Evolutionary conservation across 2,329 filamentous ascomycete species (phyloP), one percentile per base, ranked within the genome.

Genomic region (Xylaria sp.): DNA sequence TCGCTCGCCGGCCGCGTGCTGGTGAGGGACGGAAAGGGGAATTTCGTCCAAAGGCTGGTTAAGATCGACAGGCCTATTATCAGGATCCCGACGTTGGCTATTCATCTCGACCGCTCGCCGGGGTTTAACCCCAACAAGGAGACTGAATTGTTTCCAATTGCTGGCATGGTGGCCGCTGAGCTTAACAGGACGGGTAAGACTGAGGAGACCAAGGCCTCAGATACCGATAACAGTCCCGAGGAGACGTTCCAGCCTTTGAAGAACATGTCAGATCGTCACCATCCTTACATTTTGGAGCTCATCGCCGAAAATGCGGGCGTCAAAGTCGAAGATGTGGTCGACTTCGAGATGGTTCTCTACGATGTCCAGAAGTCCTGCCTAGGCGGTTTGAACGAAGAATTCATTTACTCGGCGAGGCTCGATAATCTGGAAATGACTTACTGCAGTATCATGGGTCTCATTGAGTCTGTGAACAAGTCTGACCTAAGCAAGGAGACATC

Each of bases 371-470:
- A 95, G 78, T 89, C 94, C 0, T 93, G 90, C 78, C 88, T 99
- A 18, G 96, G 96, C 68, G 96, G 96, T 44, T 83, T 99, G 73
- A 92, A 93, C 80, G 92, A 98, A 77, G 96, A 99, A 81, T 92
- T 99, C 79, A 93, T 99, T 83, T 98, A 95, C 84, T 97, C 95
- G 2, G 90, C 94, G n/a, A 91, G 96, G 55, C 88, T 99, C 65
- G 96, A 99, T 84, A 99, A 99, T 81, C 86, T 98, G 18, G 93
- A 93, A 82, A 97, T 97, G 93, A 97, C 95, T 10, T 98, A 94
- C 84, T 98, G 96, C 84, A 92, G 92, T 73, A 90, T 96, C 64
- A 88, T 92, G 81, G 94, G 93, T 65, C 85, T 99, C 66, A 94
- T 98, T 76, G 87, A 91, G 72, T 98, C 95, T 0, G 84, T 97